Percentiles rank a stretch among this genome's conserved stretches.
These are phyloP conservation scores for Fusarium armeniacum DNA, from an alignment of 2,329 filamentous ascomycete genomes.

Conservation along the genomic window DNA sequence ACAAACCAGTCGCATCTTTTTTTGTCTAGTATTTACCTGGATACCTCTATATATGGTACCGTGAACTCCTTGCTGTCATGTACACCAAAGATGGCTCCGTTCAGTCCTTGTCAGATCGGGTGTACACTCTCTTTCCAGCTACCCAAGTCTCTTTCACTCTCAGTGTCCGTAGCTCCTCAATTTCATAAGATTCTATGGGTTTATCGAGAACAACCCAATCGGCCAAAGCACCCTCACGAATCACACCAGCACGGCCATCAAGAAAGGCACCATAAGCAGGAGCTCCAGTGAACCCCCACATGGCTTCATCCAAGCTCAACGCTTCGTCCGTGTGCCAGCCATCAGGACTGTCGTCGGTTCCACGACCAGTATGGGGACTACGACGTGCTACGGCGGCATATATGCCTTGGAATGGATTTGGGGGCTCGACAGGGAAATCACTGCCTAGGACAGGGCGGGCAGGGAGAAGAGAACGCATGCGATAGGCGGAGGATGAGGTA, in stretches of 20 bases:
- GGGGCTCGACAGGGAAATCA: slow-evolving; percentile 80
- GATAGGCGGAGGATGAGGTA: slow-evolving; percentile 70
- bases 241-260: slow-evolving; percentile 70
- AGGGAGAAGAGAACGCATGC: slow-evolving; percentile 73
- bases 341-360: slow-evolving; percentile 60
- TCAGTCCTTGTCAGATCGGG: slow-evolving; percentile 10
- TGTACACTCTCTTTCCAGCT: slow-evolving; percentile 67
- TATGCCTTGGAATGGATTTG: slow-evolving; percentile 76
- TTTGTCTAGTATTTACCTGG: slow-evolving; percentile 2
- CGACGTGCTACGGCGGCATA: slow-evolving; percentile 76
- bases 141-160: slow-evolving; percentile 78
- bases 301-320: slow-evolving; percentile 69
- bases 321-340: slow-evolving; percentile 74
- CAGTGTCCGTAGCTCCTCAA: slow-evolving; percentile 67
- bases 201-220: slow-evolving; percentile 79
- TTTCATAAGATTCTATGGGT: slow-evolving; percentile 63
- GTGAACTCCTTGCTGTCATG: slow-evolving; percentile 4
- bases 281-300: slow-evolving; percentile 72
- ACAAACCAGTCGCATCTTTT: slow-evolving; percentile 2
- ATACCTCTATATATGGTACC: not conserved
- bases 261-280: slow-evolving; percentile 72
- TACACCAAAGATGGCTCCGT: not conserved
- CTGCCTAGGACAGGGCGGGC: slow-evolving; percentile 72
- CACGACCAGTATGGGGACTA: slow-evolving; percentile 68
- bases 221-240: slow-evolving; percentile 72